Evolutionary conservation across 306 rosid species (phyloP).

Genomic region (Cicer yamashitae): DNA sequence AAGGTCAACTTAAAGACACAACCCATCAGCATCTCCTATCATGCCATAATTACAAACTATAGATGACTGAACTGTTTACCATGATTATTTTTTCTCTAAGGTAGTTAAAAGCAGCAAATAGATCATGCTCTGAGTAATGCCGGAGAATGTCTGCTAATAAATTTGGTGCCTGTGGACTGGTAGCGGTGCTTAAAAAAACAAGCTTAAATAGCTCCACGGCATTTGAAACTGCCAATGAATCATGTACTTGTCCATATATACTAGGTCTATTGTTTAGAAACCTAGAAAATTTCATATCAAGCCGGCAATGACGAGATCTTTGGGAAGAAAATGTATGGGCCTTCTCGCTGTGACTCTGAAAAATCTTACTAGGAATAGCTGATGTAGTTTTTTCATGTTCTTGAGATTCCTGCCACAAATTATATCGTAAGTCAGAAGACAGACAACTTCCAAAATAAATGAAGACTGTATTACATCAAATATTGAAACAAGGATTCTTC

Average conservation of each 20-base stretch:
- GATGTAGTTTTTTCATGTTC: conserved; percentile 55
- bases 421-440: conserved; percentile 32
- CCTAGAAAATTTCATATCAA: conserved; percentile 65
- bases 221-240: conserved; percentile 90
- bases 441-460: conserved; percentile 32
- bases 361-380: conserved; percentile 53
- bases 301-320: conserved; percentile 55
- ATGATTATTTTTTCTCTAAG: conserved; percentile 82
- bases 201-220: conserved; percentile 97
- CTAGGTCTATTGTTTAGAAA: conserved; percentile 60
- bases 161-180: conserved; percentile 67
- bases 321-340: conserved; percentile 46
- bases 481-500: neutral
- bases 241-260: conserved; percentile 64
- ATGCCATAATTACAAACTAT: conserved; percentile 29
- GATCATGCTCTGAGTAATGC: conserved; percentile 93
- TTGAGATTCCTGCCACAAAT: conserved; percentile 57
- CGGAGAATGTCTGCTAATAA: conserved; percentile 79
- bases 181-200: conserved; percentile 82
- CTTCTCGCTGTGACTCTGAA: conserved; percentile 52
- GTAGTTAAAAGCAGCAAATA: conserved; percentile 91
- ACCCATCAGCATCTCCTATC: conserved; percentile 21
- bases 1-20: conserved; percentile 32
- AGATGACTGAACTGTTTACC: conserved; percentile 57
- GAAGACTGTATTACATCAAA: conserved; percentile 31